A percentile compares a stretch with the other conserved stretches of the same genome.
Conservation (phyloP, 2,329 filamentous ascomycete species). For the Botrytis fabae region DNA sequence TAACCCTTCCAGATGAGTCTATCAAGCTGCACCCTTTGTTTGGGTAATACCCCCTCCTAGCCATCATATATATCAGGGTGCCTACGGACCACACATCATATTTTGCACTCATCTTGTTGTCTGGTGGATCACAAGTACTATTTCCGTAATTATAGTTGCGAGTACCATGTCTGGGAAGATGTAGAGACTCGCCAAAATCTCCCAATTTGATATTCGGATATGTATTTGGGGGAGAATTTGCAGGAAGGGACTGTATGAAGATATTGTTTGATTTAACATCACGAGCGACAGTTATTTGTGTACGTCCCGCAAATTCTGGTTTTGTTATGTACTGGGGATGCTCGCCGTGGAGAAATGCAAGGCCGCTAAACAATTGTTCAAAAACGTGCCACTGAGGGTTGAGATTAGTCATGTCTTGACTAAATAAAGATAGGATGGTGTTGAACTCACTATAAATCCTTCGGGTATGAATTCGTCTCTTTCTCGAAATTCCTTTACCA, state of each 20-base stretch:
- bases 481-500: fast-evolving
- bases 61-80: conserved; percentile 5
- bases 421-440: neutral
- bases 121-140: conserved; percentile 10
- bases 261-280: conserved; percentile 15
- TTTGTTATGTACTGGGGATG: conserved; percentile 16
- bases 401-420: neutral
- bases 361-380: conserved; percentile 14
- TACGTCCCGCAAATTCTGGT: neutral
- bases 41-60: neutral
- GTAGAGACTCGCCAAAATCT: conserved; percentile 20
- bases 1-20: neutral
- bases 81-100: conserved; percentile 21
- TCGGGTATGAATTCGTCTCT: neutral
- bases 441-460: conserved; percentile 1
- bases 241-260: neutral
- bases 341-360: conserved; percentile 18
- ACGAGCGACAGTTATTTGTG: neutral
- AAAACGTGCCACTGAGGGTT: conserved; percentile 13
- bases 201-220: conserved; percentile 19
- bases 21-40: neutral
- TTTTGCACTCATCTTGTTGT: conserved; percentile 10
- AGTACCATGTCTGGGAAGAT: conserved; percentile 6
- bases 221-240: neutral
- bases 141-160: neutral